Evolutionary conservation across 305 asterid species (phyloP).

Genomic region (Fraxinus paxiana): DNA sequence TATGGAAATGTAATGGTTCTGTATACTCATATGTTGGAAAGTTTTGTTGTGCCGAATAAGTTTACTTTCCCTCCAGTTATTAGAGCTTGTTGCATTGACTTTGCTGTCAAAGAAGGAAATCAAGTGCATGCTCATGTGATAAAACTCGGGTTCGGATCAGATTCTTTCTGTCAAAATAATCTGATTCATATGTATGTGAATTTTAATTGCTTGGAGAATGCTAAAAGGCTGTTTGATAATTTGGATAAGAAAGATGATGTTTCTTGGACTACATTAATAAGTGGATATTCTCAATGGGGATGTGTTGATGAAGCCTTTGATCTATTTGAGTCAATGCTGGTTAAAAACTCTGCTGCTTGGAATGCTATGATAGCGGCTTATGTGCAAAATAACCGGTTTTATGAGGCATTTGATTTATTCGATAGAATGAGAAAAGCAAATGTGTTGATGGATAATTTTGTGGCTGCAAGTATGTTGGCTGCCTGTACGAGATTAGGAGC

Average conservation of each 20-base stretch:
- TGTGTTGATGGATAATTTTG: slow-evolving; percentile 49
- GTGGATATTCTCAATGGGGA: slow-evolving; percentile 60
- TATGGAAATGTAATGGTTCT: slow-evolving; percentile 34
- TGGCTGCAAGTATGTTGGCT: slow-evolving; percentile 66
- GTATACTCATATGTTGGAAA: slow-evolving; percentile 48
- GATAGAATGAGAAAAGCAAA: slow-evolving; percentile 42
- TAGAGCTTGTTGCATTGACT: slow-evolving; percentile 52
- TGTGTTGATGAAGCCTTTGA: slow-evolving; percentile 46
- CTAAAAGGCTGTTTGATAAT: slow-evolving; percentile 52
- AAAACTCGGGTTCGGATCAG: slow-evolving; percentile 56
- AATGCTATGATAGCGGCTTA: slow-evolving; percentile 71
- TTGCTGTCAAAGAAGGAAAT: slow-evolving; percentile 43
- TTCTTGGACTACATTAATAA: slow-evolving; percentile 82
- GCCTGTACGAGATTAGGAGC: slow-evolving; percentile 68
- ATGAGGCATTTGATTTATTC: slow-evolving; percentile 52
- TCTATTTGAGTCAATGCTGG: slow-evolving; percentile 53
- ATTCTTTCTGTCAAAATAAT: slow-evolving; percentile 64
- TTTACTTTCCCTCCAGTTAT: slow-evolving; percentile 71
- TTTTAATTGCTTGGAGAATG: slow-evolving; percentile 51
- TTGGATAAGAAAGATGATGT: slow-evolving; percentile 53
- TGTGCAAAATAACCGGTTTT: slow-evolving; percentile 51
- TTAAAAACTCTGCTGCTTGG: slow-evolving; percentile 56
- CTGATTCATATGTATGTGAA: slow-evolving; percentile 72
- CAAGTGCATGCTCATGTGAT: slow-evolving; percentile 68
- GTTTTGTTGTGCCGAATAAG: slow-evolving; percentile 47